Conservation (phyloP, 2,329 filamentous ascomycete species). For the Bimuria novae-zelandiae region DNA sequence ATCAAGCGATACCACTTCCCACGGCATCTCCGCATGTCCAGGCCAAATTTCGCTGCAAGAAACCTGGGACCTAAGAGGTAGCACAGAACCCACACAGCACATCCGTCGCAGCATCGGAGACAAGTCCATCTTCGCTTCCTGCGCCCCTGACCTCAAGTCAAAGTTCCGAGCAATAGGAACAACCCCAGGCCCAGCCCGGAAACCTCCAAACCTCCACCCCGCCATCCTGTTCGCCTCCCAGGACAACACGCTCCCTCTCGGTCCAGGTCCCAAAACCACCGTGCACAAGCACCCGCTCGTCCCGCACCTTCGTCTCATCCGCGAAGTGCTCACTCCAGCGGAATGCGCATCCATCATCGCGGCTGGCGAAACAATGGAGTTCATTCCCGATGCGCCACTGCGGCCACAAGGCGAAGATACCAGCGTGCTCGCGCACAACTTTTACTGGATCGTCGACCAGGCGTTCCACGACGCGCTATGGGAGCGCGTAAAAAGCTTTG, state of each 20-base stretch:
- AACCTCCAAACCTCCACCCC: constrained; percentile 69
- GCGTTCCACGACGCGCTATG: constrained; percentile 67
- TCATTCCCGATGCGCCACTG: constrained; percentile 69
- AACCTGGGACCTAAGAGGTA: constrained; percentile 63
- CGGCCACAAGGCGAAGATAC: constrained; percentile 66
- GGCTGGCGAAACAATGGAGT: constrained; percentile 67
- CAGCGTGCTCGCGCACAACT: constrained; percentile 72
- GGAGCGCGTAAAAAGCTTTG: constrained; percentile 62
- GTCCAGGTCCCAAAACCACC: constrained; percentile 53
- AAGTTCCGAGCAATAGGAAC: constrained; percentile 65
- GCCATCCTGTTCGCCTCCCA: constrained; percentile 67
- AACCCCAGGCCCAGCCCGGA: constrained; percentile 63
- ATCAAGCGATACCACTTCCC: constrained; percentile 56
- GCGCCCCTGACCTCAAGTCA: constrained; percentile 28
- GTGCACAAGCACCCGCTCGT: constrained; percentile 66
- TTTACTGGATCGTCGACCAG: constrained; percentile 72
- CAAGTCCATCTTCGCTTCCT: constrained; percentile 49
- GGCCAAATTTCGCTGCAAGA: constrained; percentile 63
- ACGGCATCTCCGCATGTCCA: constrained; percentile 29
- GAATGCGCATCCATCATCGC: constrained; percentile 71
- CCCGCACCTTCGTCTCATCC: constrained; percentile 64
- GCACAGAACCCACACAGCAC: constrained; percentile 47
- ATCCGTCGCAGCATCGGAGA: constrained; percentile 65
- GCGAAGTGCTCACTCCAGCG: constrained; percentile 61
- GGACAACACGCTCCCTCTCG: constrained; percentile 61